Conservation (phyloP, 2,329 filamentous ascomycete genomes). For the Ascochyta fabae region DNA sequence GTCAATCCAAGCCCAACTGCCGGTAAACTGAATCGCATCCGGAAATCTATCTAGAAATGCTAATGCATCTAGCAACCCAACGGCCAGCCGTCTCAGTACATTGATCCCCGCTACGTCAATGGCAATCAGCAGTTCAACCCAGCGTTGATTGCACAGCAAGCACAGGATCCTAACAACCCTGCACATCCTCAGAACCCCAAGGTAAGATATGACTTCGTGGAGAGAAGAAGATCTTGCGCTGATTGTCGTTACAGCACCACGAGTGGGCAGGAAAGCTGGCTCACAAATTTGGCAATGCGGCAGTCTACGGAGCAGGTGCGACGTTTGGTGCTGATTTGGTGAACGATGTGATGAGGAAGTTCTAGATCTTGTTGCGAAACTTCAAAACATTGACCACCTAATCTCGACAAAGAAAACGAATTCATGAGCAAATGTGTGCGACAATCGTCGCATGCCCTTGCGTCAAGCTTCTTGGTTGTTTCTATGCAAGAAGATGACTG, state of each 20-base stretch:
- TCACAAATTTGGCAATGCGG: conserved; percentile 28
- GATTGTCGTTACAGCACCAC: conserved; percentile 17
- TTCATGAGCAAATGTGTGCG: background rate
- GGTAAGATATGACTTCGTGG: conserved; percentile 1
- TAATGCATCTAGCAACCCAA: conserved; percentile 17
- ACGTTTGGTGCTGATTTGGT: conserved; percentile 29
- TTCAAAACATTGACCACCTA: background rate
- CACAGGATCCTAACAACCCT: conserved; percentile 28
- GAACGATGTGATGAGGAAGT: conserved; percentile 31
- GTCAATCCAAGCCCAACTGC: conserved; percentile 27
- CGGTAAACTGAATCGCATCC: conserved; percentile 8
- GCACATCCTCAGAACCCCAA: conserved; percentile 27
- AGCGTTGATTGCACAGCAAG: conserved; percentile 26
- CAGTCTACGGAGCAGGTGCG: conserved; percentile 26
- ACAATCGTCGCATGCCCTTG: background rate
- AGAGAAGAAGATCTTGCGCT: background rate
- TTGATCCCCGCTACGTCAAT: conserved; percentile 22
- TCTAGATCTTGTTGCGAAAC: conserved; percentile 5
- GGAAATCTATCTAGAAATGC: too few relatives aligned
- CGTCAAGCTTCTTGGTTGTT: background rate
- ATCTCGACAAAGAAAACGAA: background rate
- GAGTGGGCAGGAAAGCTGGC: conserved; percentile 31
- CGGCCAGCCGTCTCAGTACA: conserved; percentile 26
- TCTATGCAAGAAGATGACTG: background rate
- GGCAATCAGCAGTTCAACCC: conserved; percentile 28